These are phyloP conservation scores for Aspergillus egyptiacus DNA, from an alignment of 495 filamentous ascomycete species.

Conservation along the genomic window DNA sequence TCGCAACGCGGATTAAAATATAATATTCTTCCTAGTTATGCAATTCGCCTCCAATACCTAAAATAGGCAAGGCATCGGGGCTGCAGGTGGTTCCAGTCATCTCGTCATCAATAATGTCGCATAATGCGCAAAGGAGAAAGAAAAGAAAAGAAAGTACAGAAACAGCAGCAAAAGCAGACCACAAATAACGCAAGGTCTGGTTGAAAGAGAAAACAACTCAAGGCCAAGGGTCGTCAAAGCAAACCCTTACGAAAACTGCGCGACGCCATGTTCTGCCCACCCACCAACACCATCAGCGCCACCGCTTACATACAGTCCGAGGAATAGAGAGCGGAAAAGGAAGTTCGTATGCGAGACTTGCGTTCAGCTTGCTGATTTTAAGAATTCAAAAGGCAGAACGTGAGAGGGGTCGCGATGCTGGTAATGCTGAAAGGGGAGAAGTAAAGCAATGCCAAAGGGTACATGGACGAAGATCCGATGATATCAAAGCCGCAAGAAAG, in stretches of 20 bases:
- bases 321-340: conserved; percentile 11
- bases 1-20: conserved; percentile 1
- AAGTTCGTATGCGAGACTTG: background rate
- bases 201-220: background rate
- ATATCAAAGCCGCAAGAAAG: conserved; percentile 10
- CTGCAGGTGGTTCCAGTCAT: conserved; percentile 14
- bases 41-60: conserved; percentile 2
- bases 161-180: background rate
- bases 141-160: background rate
- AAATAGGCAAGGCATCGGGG: conserved; percentile 1
- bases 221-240: background rate
- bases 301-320: conserved; percentile 26
- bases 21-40: conserved; percentile 10
- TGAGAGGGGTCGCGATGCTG: background rate
- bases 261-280: conserved; percentile 24
- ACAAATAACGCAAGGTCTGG: background rate
- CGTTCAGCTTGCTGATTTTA: background rate
- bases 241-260: background rate
- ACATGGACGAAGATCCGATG: conserved; percentile 20
- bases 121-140: background rate
- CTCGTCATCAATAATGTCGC: conserved; percentile 21
- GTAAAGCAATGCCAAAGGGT: conserved; percentile 16
- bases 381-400: conserved; percentile 1
- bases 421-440: conserved; percentile 4
- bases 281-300: conserved; percentile 37